Evolutionary conservation across 2,329 filamentous ascomycete species (phyloP), one percentile per base, ranked within the genome.

Genomic region (Myotisia sp.): DNA sequence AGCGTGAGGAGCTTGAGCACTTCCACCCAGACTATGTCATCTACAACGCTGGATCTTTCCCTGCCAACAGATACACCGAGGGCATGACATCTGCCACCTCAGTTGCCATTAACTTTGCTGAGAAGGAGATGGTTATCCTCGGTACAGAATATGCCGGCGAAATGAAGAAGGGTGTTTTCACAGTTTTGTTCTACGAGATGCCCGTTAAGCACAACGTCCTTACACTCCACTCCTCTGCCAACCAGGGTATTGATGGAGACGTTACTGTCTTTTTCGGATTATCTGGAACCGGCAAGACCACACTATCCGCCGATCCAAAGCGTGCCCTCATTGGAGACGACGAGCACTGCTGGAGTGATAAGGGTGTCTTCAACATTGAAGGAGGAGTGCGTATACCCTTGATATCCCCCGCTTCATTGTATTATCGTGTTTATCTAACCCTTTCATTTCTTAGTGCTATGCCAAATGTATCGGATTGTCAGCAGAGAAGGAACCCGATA

Each of bases 111-210:
- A 98, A 98, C 76, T 98, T 98, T 53, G 81, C 80, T 56, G 86
- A 94, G 57, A 94, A 93, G 78, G 90, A 98, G 73, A 98, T 98
- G 90, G 90, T 98, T 49, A 98, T 98, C 58, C 77, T 98, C 38
- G 90, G 90, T 60, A 98, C 90, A 22, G 90, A 98, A 68, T 98
- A 98, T 56, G 90, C 90, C 38, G 87, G 87, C 52, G 82, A 87
- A 67, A 87, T 90, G 82, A 93, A 93, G 70, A 93, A 93, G 71
- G 86, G 90, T 50, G 74, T 98, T 62, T 98, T 98, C 73, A 98
- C 90, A 30, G 85, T 98, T 33, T 77, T 98, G 58, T 98, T 93
- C 74, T 98, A 95, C 70, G 90, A 98, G 71, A 98, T 95, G 86
- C 90, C 90, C 42, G 83, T 98, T 58, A 94, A 94, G 76, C 90